These are phyloP conservation scores for Sporothrix phasma DNA, from an alignment of 2,329 filamentous ascomycete species.

Conservation along the genomic window DNA sequence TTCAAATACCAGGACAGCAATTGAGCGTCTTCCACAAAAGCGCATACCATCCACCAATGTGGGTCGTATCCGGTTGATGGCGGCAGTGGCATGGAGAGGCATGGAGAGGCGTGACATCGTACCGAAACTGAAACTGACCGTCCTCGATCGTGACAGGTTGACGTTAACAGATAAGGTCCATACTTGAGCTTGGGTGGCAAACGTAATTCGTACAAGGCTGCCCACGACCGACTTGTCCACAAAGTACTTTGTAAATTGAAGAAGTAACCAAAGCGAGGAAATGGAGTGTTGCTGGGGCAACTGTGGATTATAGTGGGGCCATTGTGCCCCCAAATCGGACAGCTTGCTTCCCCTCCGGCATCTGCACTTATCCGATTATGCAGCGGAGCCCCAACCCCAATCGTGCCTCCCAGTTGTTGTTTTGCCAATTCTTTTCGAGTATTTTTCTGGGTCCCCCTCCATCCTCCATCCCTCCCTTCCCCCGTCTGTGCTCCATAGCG, in stretches of 20 bases:
- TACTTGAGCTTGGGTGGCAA: neutral
- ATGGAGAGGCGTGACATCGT: too few relatives aligned
- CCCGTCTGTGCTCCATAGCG: conserved; percentile 15
- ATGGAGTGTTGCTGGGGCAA: conserved; percentile 23
- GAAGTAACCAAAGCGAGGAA: neutral
- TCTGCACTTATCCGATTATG: conserved; percentile 5
- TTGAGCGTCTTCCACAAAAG: neutral
- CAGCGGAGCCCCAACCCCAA: conserved; percentile 15
- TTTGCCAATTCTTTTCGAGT: neutral
- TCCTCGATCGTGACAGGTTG: too few relatives aligned
- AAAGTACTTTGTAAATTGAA: too few relatives aligned
- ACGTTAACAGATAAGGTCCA: neutral
- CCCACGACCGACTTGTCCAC: too few relatives aligned
- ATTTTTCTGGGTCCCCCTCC: neutral
- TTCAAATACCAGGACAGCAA: neutral
- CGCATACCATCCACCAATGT: neutral
- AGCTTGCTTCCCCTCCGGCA: neutral
- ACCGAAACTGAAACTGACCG: too few relatives aligned
- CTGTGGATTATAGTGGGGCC: conserved; percentile 16
- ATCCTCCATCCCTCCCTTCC: neutral
- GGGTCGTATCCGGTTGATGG: neutral
- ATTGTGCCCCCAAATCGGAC: neutral
- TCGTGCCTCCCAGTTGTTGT: neutral
- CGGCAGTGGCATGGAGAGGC: neutral
- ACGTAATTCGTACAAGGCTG: neutral